These are phyloP conservation scores for Trichosanthes truncata DNA, from an alignment of 306 rosid genomes.

Conservation along the genomic window DNA sequence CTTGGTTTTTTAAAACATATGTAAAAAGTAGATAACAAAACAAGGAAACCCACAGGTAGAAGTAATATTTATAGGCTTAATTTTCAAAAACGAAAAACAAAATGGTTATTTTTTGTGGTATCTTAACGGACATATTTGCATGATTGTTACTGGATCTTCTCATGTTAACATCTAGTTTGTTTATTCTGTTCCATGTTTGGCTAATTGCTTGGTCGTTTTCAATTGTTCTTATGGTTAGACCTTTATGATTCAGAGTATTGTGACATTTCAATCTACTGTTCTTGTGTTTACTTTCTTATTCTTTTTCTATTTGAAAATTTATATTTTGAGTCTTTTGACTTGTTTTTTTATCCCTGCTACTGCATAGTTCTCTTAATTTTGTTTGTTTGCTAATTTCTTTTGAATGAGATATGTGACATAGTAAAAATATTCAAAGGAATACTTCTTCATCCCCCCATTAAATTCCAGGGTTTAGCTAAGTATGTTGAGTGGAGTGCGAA, in stretches of 20 bases:
- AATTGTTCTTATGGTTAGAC: not conserved
- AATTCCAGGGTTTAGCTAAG: slow-evolving; percentile 63
- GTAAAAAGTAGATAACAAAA: no score
- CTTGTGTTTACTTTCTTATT: not conserved
- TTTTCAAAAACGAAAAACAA: no score
- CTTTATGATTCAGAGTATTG: not conserved
- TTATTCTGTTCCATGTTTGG: not conserved
- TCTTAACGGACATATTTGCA: not conserved
- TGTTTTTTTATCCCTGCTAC: not conserved
- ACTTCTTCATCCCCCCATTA: not conserved
- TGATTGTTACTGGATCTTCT: not conserved
- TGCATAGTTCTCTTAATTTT: not conserved
- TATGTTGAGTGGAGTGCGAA: slow-evolving; percentile 99
- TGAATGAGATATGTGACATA: not conserved
- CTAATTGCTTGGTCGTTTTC: not conserved
- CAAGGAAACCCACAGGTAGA: no score
- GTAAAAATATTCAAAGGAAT: not conserved
- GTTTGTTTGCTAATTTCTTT: not conserved
- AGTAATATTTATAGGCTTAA: no score
- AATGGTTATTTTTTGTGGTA: not conserved
- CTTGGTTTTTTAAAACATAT: no score
- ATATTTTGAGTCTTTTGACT: not conserved
- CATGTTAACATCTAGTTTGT: not conserved
- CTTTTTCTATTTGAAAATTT: not conserved
- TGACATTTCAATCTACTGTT: not conserved